Conservation (phyloP, 768 basidiomycete species). For the Dioszegia hungarica region DNA sequence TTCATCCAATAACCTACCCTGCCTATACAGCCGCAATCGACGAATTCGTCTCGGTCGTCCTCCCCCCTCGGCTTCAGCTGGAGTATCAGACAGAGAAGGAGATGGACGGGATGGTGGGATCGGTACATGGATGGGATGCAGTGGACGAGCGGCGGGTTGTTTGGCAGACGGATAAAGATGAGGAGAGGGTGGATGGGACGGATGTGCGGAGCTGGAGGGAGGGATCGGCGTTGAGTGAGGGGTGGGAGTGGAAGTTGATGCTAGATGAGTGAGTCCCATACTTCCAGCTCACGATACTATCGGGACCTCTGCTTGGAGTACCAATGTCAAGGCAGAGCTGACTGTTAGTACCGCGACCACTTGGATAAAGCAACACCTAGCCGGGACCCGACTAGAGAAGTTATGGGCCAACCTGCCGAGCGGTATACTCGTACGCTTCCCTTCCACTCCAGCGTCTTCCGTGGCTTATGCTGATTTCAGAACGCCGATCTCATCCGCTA, state of each 20-base stretch:
- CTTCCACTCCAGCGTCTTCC: background rate
- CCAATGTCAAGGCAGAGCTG: background rate
- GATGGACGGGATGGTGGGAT: constrained; percentile 11
- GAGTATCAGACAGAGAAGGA: constrained; percentile 19
- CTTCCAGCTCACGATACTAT: background rate
- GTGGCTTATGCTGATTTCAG: background rate
- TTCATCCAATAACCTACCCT: constrained; percentile 12
- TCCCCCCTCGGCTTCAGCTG: background rate
- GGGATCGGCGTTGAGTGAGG: constrained; percentile 27
- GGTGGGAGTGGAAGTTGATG: constrained; percentile 43
- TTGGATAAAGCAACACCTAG: constrained; percentile 22
- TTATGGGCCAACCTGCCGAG: constrained; percentile 42
- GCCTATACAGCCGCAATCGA: constrained; percentile 14
- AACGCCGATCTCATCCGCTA: constrained; percentile 42
- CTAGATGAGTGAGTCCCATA: constrained; percentile 35
- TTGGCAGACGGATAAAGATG: constrained; percentile 45
- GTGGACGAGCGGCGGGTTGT: constrained; percentile 6
- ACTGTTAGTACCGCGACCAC: constrained; percentile 23
- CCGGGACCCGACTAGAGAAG: constrained; percentile 24
- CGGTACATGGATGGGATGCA: background rate
- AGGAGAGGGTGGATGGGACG: background rate
- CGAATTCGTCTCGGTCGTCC: constrained; percentile 14
- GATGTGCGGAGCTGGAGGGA: constrained; percentile 34
- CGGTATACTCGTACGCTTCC: constrained; percentile 42
- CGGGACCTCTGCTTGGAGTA: background rate